phyloP scores from a whole-genome alignment of 495 filamentous ascomycete species.

The Talaromyces proteolyticus region DNA sequence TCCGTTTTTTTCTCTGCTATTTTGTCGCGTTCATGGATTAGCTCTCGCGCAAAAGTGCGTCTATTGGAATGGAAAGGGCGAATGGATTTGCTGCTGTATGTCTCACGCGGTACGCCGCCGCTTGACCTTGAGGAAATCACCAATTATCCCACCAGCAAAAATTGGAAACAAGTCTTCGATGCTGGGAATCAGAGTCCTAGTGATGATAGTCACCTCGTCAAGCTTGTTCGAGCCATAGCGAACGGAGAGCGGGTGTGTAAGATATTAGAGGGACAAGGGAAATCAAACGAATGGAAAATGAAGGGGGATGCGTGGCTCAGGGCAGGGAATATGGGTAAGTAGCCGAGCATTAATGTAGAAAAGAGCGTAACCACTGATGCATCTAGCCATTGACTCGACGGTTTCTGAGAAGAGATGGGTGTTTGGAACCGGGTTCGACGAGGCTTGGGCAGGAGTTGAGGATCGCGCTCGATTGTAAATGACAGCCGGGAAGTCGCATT shows the following conservation, averaged over 20 bases:
- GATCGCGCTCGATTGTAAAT: slow-evolving; percentile 17
- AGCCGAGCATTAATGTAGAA: not conserved
- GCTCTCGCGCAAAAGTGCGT: slow-evolving; percentile 47
- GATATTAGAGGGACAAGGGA: slow-evolving; percentile 30
- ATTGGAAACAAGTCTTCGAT: slow-evolving; percentile 52
- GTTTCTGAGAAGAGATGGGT: slow-evolving; percentile 21
- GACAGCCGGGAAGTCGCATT: not conserved
- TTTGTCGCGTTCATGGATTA: slow-evolving; percentile 27
- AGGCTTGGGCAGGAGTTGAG: slow-evolving; percentile 25
- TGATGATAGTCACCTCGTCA: slow-evolving; percentile 77
- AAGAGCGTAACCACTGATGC: not conserved
- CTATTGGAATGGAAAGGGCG: slow-evolving; percentile 73
- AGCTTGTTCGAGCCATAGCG: slow-evolving; percentile 63
- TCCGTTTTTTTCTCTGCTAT: slow-evolving; percentile 59
- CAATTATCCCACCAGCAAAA: slow-evolving; percentile 33
- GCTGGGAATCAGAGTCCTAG: slow-evolving; percentile 40
- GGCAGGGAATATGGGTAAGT: slow-evolving; percentile 46
- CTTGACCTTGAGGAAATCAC: slow-evolving; percentile 49
- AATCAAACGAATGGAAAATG: slow-evolving; percentile 45
- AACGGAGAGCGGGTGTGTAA: slow-evolving; percentile 46
- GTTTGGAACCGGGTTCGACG: slow-evolving; percentile 29
- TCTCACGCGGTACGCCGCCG: slow-evolving; percentile 49
- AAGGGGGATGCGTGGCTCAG: slow-evolving; percentile 65
- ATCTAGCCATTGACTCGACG: slow-evolving; percentile 24
- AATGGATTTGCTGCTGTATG: slow-evolving; percentile 62